These are phyloP conservation scores for Eragrostis nindensis DNA, from an alignment of 176 grass and related monocot genomes.

Conservation along the genomic window DNA sequence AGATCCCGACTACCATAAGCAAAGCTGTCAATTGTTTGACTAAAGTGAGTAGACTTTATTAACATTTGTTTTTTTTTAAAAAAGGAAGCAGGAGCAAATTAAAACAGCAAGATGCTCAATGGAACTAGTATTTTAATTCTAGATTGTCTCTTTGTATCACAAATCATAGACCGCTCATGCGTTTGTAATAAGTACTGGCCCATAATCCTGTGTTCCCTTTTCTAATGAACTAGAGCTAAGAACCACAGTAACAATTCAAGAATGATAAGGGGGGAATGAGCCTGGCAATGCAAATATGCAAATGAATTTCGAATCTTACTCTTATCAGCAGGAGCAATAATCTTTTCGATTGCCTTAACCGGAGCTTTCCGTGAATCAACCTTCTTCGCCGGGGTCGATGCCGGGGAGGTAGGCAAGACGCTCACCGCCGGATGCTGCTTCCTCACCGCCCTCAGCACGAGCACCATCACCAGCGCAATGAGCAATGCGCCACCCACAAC, in stretches of 20 bases:
- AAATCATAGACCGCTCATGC: conserved; percentile 25
- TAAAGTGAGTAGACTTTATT: conserved; percentile 30
- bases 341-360: conserved; percentile 42
- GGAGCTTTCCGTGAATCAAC: conserved; percentile 31
- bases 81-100: neutral
- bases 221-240: conserved; percentile 24
- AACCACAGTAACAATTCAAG: neutral
- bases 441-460: conserved; percentile 62
- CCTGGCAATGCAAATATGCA: conserved; percentile 9
- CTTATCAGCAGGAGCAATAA: conserved; percentile 59
- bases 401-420: conserved; percentile 41
- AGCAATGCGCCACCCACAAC: conserved; percentile 59
- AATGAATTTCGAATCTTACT: conserved; percentile 55
- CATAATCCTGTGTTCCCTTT: conserved; percentile 20
- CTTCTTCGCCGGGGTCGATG: conserved; percentile 26
- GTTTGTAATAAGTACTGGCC: neutral
- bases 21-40: conserved; percentile 40
- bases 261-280: neutral
- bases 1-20: conserved; percentile 16
- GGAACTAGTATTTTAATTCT: neutral
- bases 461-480: conserved; percentile 52
- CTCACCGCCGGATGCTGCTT: conserved; percentile 35
- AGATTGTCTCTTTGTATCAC: neutral
- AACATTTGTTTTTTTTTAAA: neutral
- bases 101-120: neutral